Base-by-base conservation (phyloP, 2,329 filamentous ascomycete genomes). In the Keithomyces neogunnii region DNA sequence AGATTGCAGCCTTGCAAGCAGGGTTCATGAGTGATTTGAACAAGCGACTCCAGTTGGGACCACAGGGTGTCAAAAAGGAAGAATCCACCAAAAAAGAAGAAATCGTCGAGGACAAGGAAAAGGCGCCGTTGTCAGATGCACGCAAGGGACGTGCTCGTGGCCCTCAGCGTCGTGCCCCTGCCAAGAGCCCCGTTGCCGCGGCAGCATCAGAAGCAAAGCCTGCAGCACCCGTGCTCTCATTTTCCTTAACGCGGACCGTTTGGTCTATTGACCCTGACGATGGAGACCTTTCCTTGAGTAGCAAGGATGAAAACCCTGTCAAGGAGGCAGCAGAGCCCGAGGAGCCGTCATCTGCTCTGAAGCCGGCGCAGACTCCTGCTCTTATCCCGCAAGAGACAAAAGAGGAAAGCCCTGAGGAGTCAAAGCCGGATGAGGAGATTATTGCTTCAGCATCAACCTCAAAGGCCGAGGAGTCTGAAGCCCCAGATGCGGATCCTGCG, bases 21-120 rank as follows among this genome's bases (percentile, higher is more conserved):
- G 89, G 88, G 3, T 97, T 99, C 68, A 83, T 99, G 78, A 90
- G 84, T 44, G 92, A 97, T 63, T 73, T 99, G 42, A 96, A 97
- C 68, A 91, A 89, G 60, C 86, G 90, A 47, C 75, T 99, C 31
- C 85, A 89, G 63, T 72, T 95, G 36, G 93, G 93, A 1, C 92
- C 91, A n/a, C 84, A 88, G 59, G 81, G 77, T 8, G 80, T 84
- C 2, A 91, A 89, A 73, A 86, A 88, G 58, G 85, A 88, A 62
- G 85, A 91, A 57, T 72, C 77, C 40, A 65, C 71, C 8, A 71
- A 74, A 11, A 76, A 83, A 49, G 77, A 82, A 51, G 78, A 80
- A 45, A 68, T 72, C 33, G 69, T 69, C 2, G 76, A 76, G 33
- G 76, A 80, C 53, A 81, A 80, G 53, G 83, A 90, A 62, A 89